phyloP scores from a whole-genome alignment of 306 rosid genomes.

The Corylus americana region DNA sequence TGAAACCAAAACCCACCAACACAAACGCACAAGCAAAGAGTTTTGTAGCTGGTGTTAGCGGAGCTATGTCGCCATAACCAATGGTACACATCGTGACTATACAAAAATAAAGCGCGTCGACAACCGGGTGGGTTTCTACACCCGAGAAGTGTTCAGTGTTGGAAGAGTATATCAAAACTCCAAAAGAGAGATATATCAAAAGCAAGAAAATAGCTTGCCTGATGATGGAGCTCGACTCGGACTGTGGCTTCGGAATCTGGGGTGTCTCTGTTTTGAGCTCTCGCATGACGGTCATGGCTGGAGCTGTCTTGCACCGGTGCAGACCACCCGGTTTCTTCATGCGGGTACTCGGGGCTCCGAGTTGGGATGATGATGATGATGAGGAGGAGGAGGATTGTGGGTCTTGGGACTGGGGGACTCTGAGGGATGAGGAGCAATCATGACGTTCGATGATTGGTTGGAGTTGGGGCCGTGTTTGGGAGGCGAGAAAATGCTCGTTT shows the following conservation, averaged over 20 bases:
- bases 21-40: slow-evolving; percentile 73
- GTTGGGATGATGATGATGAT: not conserved
- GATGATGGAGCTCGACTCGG: slow-evolving; percentile 47
- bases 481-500: slow-evolving; percentile 46
- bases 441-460: slow-evolving; percentile 22
- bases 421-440: slow-evolving; percentile 34
- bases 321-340: slow-evolving; percentile 41
- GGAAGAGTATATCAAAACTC: slow-evolving; percentile 67
- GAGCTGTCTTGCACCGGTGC: slow-evolving; percentile 75
- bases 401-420: slow-evolving; percentile 36
- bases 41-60: slow-evolving; percentile 54
- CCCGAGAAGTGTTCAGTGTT: slow-evolving; percentile 64
- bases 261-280: slow-evolving; percentile 42
- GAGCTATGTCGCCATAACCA: slow-evolving; percentile 82
- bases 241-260: slow-evolving; percentile 47
- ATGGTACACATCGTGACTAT: slow-evolving; percentile 89
- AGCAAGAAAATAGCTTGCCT: slow-evolving; percentile 63
- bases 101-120: slow-evolving; percentile 81
- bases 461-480: slow-evolving; percentile 39
- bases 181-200: slow-evolving; percentile 50
- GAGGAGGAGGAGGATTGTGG: slow-evolving; percentile 37
- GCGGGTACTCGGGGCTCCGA: slow-evolving; percentile 5
- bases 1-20: slow-evolving; percentile 77
- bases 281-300: slow-evolving; percentile 56
- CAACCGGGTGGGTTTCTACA: slow-evolving; percentile 61